Conservation (phyloP, 2,329 filamentous ascomycete species). For the Cladosporium sp. region DNA sequence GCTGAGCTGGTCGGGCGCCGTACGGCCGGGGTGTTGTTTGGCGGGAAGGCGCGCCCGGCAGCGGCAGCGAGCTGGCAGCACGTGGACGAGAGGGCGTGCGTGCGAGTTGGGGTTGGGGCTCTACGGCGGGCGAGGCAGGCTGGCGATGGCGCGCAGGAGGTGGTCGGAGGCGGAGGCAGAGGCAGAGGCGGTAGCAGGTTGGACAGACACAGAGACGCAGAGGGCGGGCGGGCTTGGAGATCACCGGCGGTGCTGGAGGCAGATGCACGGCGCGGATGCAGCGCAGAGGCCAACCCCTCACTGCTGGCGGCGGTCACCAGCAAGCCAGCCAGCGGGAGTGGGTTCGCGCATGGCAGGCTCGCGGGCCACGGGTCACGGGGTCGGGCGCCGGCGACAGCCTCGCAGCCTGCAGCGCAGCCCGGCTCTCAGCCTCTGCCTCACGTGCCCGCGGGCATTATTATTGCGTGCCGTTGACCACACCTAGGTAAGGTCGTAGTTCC, state of each 20-base stretch:
- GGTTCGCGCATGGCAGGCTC: background rate
- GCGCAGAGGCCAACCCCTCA: slow-evolving; percentile 8
- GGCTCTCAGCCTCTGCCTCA: background rate
- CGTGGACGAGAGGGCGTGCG: background rate
- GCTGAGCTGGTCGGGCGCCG: slow-evolving; percentile 8
- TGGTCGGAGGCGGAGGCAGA: background rate
- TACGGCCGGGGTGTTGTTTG: slow-evolving; percentile 8
- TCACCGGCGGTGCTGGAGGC: background rate
- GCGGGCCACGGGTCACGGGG: background rate
- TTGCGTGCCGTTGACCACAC: background rate
- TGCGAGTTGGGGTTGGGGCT: too few species aligned
- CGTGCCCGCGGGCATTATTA: background rate
- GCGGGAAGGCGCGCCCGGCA: slow-evolving; percentile 6
- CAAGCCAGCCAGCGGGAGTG: slow-evolving; percentile 5
- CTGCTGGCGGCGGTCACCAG: background rate
- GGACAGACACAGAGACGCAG: background rate
- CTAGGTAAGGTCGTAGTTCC: too few species aligned
- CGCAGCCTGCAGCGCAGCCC: background rate
- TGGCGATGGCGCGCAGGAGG: background rate
- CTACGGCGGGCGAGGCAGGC: background rate
- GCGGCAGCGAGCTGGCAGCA: background rate
- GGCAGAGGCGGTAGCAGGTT: background rate
- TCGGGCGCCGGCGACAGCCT: background rate
- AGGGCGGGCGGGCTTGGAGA: background rate
- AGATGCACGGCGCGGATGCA: slow-evolving; percentile 7